Percentiles rank a stretch among this genome's conserved stretches.
These are phyloP conservation scores for Corchorus olitorius DNA, from an alignment of 345 rosid genomes.

Conservation along the genomic window DNA sequence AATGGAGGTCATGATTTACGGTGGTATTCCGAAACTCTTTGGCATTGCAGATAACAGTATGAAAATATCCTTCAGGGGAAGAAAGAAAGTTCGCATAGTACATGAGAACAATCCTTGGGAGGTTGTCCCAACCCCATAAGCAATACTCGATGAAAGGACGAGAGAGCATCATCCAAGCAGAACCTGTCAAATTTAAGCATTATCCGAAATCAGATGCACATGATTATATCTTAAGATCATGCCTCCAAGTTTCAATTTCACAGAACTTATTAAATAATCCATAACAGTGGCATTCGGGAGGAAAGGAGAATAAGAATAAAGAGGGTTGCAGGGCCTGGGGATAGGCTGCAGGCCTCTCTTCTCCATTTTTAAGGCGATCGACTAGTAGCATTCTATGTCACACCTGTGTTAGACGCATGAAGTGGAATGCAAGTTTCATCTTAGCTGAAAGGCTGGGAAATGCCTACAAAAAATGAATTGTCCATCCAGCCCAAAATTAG, in stretches of 20 bases:
- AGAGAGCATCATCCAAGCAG: constrained; percentile 95
- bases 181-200: constrained; percentile 46
- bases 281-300: neutral
- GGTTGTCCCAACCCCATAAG: constrained; percentile 92
- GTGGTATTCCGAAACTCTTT: constrained; percentile 69
- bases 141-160: constrained; percentile 80
- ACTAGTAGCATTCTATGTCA: too few relatives aligned
- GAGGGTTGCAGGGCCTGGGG: neutral
- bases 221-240: neutral
- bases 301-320: neutral
- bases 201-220: constrained; percentile 9
- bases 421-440: too few relatives aligned
- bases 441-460: too few relatives aligned
- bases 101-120: constrained; percentile 81
- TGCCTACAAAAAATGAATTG: neutral
- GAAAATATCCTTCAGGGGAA: constrained; percentile 92
- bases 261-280: neutral
- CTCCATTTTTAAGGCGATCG: too few relatives aligned
- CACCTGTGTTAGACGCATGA: too few relatives aligned
- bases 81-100: constrained; percentile 90
- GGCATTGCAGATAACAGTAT: constrained; percentile 85
- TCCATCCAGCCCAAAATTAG: neutral
- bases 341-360: neutral
- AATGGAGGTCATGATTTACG: constrained; percentile 89
- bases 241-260: constrained; percentile 4